Conservation (phyloP, 1,139 yeast species). For the Pichia sp. region DNA sequence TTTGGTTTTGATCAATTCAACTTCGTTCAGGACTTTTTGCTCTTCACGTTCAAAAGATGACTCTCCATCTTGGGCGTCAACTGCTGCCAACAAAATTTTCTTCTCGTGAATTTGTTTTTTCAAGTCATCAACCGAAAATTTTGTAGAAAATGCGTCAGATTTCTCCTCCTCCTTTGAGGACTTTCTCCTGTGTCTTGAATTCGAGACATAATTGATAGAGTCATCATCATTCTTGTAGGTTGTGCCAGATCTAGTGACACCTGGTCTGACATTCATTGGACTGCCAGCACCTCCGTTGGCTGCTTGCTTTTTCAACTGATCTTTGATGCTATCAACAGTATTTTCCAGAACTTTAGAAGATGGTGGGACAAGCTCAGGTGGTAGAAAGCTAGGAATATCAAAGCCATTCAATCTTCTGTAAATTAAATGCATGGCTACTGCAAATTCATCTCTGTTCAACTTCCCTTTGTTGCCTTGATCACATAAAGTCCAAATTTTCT, state of each 20-base stretch:
- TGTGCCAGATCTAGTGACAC: constrained; percentile 43
- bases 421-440: constrained; percentile 79
- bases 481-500: constrained; percentile 82
- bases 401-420: constrained; percentile 70
- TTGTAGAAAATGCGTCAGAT: constrained; percentile 21
- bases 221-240: constrained; percentile 69
- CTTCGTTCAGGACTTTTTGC: constrained; percentile 41
- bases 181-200: constrained; percentile 53
- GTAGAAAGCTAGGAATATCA: constrained; percentile 67
- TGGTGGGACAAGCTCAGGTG: constrained; percentile 73
- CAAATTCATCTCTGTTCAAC: constrained; percentile 72
- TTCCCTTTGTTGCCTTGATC: constrained; percentile 70
- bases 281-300: constrained; percentile 22
- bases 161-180: constrained; percentile 9
- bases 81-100: constrained; percentile 63
- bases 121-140: constrained; percentile 45
- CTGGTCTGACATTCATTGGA: constrained; percentile 17
- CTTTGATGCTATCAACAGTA: constrained; percentile 50
- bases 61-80: constrained; percentile 65
- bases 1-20: constrained; percentile 59
- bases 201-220: constrained; percentile 60
- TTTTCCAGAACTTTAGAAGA: constrained; percentile 62
- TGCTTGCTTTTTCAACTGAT: constrained; percentile 35
- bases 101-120: constrained; percentile 66
- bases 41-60: constrained; percentile 24